Evolutionary conservation across 331 rosid genomes (phyloP).

Genomic region (Rosa hybrid): DNA sequence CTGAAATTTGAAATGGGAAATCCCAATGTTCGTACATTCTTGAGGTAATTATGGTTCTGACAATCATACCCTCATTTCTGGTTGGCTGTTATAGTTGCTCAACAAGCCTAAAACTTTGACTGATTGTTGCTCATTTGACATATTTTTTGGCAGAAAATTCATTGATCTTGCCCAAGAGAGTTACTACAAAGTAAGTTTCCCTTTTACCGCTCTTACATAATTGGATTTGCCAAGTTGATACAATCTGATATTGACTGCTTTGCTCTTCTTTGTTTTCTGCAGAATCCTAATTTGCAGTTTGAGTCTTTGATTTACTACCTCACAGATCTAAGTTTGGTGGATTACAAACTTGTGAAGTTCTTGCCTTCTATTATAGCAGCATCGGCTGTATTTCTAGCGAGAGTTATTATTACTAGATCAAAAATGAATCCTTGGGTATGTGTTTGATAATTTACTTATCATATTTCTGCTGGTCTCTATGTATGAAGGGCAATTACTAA

Average conservation of each 20-base stretch:
- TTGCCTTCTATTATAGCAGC: slow-evolving; percentile 81
- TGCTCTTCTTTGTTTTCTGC: slow-evolving; percentile 12
- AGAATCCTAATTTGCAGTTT: slow-evolving; percentile 46
- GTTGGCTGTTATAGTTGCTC: neutral
- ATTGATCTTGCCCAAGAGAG: slow-evolving; percentile 37
- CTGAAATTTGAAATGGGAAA: slow-evolving; percentile 70
- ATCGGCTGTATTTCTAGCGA: slow-evolving; percentile 58
- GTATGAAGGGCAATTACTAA: neutral
- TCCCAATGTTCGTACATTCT: slow-evolving; percentile 63
- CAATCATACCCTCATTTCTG: neutral
- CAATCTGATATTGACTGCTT: neutral
- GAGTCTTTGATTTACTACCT: slow-evolving; percentile 58
- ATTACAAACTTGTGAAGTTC: slow-evolving; percentile 64
- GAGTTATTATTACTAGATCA: slow-evolving; percentile 40
- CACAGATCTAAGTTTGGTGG: slow-evolving; percentile 75
- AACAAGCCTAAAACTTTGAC: neutral
- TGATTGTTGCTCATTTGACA: slow-evolving; percentile 15
- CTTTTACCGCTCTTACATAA: neutral
- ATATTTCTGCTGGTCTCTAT: neutral
- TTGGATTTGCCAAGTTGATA: neutral
- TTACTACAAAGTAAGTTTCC: slow-evolving; percentile 40
- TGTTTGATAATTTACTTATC: neutral
- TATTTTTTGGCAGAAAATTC: slow-evolving; percentile 50
- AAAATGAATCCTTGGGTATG: slow-evolving; percentile 67
- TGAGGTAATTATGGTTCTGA: slow-evolving; percentile 41